Evolutionary conservation across 768 basidiomycete genomes (phyloP), one percentile per base, ranked within the genome.

Genomic region (Collybia nuda): DNA sequence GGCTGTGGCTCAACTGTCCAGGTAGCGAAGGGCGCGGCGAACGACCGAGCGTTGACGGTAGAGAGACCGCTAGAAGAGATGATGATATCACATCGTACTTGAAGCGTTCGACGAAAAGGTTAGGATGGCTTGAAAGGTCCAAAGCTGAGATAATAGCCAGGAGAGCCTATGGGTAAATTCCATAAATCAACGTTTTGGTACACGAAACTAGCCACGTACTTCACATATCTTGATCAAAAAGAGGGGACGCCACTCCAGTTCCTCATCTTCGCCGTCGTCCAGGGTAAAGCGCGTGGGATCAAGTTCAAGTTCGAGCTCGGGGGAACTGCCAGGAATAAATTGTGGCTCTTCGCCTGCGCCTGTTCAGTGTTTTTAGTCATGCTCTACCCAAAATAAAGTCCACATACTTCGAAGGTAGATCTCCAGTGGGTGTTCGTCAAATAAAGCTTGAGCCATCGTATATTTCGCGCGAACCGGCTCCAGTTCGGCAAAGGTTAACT

Each of bases 81-180:
- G 89, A 90, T 3, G 89, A 89, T 52, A 91, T 90, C 3, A 91
- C 80, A 52, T 81, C 82, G 75, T 90, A 91, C 64, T 90, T 90
- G 80, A 92, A 90, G 37, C 79, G 85, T 67, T 92, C 89, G 7
- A 81, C 79, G 57, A 90, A 87, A 17, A 77, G 74, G 54, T 68
- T 77, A 3, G 74, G 64, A 5, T 71, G 63, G 51, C 56, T 65
- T 21, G 74, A 59, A 7, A 64, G 55, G 28, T 69, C 62, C 8
- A 69, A 43, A 37, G 68, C 62, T 5, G 73, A 65, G 29, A 79
- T 67, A 24, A 73, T 48, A 24, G 73, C 64, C 51, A 67, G 53
- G 15, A 79, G 54, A 28, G 70, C 56, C 79, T 80, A 58, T 36
- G 50, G 51, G 48, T 41, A 42, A 54, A 48, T 32, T 50, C 15